Conservation (phyloP, 2,329 filamentous ascomycete species). For the Didymella exigua region DNA sequence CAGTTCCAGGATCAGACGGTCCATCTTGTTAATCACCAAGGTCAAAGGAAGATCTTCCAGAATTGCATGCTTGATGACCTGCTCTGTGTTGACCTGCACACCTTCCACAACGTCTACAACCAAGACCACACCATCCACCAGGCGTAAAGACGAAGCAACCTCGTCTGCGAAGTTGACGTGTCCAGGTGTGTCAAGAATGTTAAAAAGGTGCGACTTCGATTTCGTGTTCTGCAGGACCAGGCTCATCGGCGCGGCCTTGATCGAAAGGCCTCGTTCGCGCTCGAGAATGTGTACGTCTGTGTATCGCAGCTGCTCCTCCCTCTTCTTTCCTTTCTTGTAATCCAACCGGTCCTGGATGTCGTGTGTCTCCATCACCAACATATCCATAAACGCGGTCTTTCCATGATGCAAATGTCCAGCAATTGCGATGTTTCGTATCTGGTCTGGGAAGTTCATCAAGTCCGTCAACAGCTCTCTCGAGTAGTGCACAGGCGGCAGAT, state of each 20-base stretch:
- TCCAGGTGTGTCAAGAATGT: slow-evolving; percentile 93
- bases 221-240: slow-evolving; percentile 85
- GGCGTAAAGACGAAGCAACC: slow-evolving; percentile 82
- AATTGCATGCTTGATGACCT: slow-evolving; percentile 95
- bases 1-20: slow-evolving; percentile 89
- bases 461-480: slow-evolving; percentile 92
- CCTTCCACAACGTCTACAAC: slow-evolving; percentile 97
- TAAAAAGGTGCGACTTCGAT: slow-evolving; percentile 93
- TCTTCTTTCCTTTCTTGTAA: slow-evolving; percentile 77
- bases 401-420: slow-evolving; percentile 95
- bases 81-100: slow-evolving; percentile 97
- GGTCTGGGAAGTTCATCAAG: slow-evolving; percentile 93
- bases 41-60: slow-evolving; percentile 88
- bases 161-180: slow-evolving; percentile 99
- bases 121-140: slow-evolving; percentile 90
- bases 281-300: slow-evolving; percentile 92
- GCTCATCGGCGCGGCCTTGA: slow-evolving; percentile 94
- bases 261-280: slow-evolving; percentile 84
- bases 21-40: slow-evolving; percentile 95
- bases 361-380: slow-evolving; percentile 95
- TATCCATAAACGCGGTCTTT: slow-evolving; percentile 98
- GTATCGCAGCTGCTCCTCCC: slow-evolving; percentile 90
- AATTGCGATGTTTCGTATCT: slow-evolving; percentile 89
- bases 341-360: slow-evolving; percentile 80
- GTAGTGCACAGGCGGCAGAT: slow-evolving; percentile 86